Percentiles rank a stretch among this genome's conserved stretches.
Evolutionary conservation across 2,329 filamentous ascomycete species (phyloP).

Genomic region (Colletotrichum orbiculare): DNA sequence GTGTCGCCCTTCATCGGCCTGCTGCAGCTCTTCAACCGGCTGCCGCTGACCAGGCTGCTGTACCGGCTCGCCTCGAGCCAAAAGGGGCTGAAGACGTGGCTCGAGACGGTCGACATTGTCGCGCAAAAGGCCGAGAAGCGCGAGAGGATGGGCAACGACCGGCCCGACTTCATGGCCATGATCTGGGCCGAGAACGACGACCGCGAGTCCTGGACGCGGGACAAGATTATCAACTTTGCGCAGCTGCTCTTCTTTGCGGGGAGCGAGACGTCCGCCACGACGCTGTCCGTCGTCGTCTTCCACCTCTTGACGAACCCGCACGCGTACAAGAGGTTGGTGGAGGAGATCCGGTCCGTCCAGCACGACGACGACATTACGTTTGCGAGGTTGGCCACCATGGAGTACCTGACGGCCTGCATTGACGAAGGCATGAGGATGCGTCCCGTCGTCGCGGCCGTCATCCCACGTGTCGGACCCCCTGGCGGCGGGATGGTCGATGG

Average conservation of each 20-base stretch:
- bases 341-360: slow-evolving; percentile 49
- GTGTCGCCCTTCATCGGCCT: slow-evolving; percentile 2
- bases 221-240: slow-evolving; percentile 16
- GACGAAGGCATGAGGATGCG: slow-evolving; percentile 52
- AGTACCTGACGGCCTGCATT: slow-evolving; percentile 43
- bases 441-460: slow-evolving; percentile 39
- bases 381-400: slow-evolving; percentile 45
- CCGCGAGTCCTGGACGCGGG: slow-evolving; percentile 9
- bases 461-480: background rate
- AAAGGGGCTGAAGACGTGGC: slow-evolving; percentile 23
- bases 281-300: slow-evolving; percentile 1
- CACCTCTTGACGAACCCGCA: slow-evolving; percentile 2
- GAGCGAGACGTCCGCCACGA: slow-evolving; percentile 10
- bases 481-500: slow-evolving; percentile 45
- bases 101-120: slow-evolving; percentile 15
- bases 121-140: slow-evolving; percentile 1
- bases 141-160: slow-evolving; percentile 15
- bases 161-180: slow-evolving; percentile 14
- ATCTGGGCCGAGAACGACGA: slow-evolving; percentile 13
- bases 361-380: slow-evolving; percentile 46
- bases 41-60: background rate
- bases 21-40: slow-evolving; percentile 22
- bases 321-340: slow-evolving; percentile 39
- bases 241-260: slow-evolving; percentile 18
- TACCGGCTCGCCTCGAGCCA: slow-evolving; percentile 1